Percentiles rank a stretch among this genome's conserved stretches.
These are phyloP conservation scores for Debaryomycetaceae sp. DNA, from an alignment of 1,139 yeast genomes.

Conservation along the genomic window DNA sequence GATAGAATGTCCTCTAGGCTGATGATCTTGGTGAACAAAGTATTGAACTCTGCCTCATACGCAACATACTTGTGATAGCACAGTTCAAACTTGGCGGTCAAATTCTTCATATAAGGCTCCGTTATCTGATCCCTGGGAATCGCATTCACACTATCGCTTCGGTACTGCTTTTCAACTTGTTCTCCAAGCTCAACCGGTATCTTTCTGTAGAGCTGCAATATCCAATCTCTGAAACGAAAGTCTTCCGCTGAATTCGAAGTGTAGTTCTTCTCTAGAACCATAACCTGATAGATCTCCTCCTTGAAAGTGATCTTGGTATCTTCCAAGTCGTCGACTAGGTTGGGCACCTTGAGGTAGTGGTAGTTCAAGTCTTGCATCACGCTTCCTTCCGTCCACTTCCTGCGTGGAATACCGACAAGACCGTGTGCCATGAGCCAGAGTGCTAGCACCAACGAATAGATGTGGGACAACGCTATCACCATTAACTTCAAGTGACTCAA, in stretches of 20 bases:
- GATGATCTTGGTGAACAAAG: conserved; percentile 29
- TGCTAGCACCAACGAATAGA: conserved; percentile 73
- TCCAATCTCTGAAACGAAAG: conserved; percentile 41
- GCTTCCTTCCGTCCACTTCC: conserved; percentile 49
- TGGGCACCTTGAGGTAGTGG: conserved; percentile 54
- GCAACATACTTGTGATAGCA: conserved; percentile 39
- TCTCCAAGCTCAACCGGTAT: conserved; percentile 37
- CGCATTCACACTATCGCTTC: conserved; percentile 15
- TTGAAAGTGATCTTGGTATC: conserved; percentile 62
- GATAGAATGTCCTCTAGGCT: conserved; percentile 41
- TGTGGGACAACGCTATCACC: conserved; percentile 73
- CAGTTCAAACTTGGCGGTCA: conserved; percentile 37
- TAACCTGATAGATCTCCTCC: conserved; percentile 64
- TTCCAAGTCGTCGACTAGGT: conserved; percentile 56
- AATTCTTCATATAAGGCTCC: conserved; percentile 26
- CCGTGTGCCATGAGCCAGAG: conserved; percentile 89
- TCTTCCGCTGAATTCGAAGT: conserved; percentile 31
- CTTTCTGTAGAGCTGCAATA: conserved; percentile 25
- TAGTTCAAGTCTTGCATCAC: conserved; percentile 35
- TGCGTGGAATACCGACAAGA: conserved; percentile 61
- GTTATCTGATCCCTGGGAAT: conserved; percentile 38
- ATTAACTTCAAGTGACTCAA: conserved; percentile 62
- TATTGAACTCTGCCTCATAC: conserved; percentile 38
- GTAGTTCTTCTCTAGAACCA: conserved; percentile 38
- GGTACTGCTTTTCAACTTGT: conserved; percentile 31